Conservation (phyloP, 1,139 yeast species). For the Geotrichum fermentans region DNA sequence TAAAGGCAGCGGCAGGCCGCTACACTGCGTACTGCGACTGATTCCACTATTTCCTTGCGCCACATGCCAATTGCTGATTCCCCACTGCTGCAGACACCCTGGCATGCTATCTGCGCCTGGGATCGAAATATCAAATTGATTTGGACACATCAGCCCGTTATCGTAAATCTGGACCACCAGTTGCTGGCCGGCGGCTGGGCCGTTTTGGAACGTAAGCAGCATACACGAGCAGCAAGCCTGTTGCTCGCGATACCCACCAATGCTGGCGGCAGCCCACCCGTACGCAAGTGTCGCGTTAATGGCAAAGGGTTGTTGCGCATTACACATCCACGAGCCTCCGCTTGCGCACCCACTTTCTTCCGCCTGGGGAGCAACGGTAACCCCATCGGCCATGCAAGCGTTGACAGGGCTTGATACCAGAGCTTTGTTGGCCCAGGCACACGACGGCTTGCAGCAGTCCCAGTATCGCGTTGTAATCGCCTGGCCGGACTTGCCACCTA, state of each 20-base stretch:
- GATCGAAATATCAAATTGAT: slow-evolving; percentile 22
- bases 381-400: slow-evolving; percentile 22
- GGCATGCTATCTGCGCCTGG: slow-evolving; percentile 25
- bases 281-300: slow-evolving; percentile 19
- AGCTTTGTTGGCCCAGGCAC: slow-evolving; percentile 23
- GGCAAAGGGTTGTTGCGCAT: slow-evolving; percentile 23
- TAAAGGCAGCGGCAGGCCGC: too few relatives aligned
- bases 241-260: slow-evolving; percentile 20
- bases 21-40: slow-evolving; percentile 17
- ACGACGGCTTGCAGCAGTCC: too few relatives aligned
- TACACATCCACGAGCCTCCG: slow-evolving; percentile 23
- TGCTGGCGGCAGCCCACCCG: slow-evolving; percentile 23
- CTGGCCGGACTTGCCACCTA: slow-evolving; percentile 22
- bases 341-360: slow-evolving; percentile 20
- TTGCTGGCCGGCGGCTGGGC: slow-evolving; percentile 18
- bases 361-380: slow-evolving; percentile 13
- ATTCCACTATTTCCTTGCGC: slow-evolving; percentile 20
- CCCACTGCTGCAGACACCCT: slow-evolving; percentile 24
- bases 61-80: too few relatives aligned
- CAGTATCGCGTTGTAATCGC: slow-evolving; percentile 24
- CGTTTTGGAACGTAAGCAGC: slow-evolving; percentile 20
- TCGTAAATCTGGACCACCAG: slow-evolving; percentile 23
- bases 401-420: slow-evolving; percentile 20
- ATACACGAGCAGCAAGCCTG: slow-evolving; percentile 21
- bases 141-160: slow-evolving; percentile 21